These are phyloP conservation scores for Plasmopara viticola DNA, from an alignment of 352 stramenopile genomes.

Conservation along the genomic window DNA sequence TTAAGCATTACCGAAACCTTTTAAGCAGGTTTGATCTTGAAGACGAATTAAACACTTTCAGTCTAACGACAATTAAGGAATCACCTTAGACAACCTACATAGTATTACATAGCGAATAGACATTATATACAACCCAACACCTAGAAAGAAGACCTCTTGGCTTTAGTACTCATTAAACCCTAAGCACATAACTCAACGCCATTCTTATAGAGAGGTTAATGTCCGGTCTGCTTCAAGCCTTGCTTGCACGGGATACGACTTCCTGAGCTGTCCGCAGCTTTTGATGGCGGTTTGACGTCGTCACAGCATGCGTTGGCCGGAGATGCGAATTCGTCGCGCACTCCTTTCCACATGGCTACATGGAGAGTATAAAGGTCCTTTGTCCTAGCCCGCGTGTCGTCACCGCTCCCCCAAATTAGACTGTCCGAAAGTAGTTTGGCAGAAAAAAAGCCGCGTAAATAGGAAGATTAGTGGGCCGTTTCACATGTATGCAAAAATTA, in stretches of 20 bases:
- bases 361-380: not conserved
- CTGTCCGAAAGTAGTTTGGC: slow-evolving; percentile 2
- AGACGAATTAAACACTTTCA: no score
- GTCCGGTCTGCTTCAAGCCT: not conserved
- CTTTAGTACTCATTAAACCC: no score
- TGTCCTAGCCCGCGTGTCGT: slow-evolving; percentile 13
- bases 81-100: no score
- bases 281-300: no score
- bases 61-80: no score
- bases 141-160: no score
- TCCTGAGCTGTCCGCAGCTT: not conserved
- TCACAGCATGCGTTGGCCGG: slow-evolving; percentile 6
- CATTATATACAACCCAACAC: no score
- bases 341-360: not conserved
- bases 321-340: not conserved
- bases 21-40: no score
- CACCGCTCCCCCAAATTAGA: slow-evolving; percentile 10
- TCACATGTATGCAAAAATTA: slow-evolving; percentile 4
- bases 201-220: no score
- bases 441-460: slow-evolving; percentile 5
- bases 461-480: slow-evolving; percentile 16
- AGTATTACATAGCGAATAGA: no score
- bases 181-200: no score
- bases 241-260: not conserved
- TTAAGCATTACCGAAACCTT: no score